These are phyloP conservation scores for Kuraishia molischiana DNA, from an alignment of 805 yeast genomes.

Conservation along the genomic window DNA sequence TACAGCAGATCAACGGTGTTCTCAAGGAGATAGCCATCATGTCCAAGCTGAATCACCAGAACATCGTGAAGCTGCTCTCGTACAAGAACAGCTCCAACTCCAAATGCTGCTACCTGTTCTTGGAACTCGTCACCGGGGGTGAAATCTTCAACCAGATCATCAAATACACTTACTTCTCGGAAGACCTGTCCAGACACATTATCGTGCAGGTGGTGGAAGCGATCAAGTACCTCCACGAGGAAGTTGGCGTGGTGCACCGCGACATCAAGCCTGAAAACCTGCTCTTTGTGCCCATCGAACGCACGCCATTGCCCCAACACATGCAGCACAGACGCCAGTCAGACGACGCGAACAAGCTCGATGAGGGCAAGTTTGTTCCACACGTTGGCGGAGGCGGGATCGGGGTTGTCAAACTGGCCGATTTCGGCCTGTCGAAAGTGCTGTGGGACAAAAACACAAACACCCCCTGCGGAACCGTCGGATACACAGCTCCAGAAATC, in stretches of 20 bases:
- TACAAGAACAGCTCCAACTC: constrained; percentile 37
- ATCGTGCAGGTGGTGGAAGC: constrained; percentile 65
- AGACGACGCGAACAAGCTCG: constrained; percentile 50
- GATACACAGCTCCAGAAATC: constrained; percentile 69
- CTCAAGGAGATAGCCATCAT: constrained; percentile 67
- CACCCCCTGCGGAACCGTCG: constrained; percentile 73
- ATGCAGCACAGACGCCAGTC: constrained; percentile 36
- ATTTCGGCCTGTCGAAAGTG: constrained; percentile 60
- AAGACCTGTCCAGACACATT: constrained; percentile 62
- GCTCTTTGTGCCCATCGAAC: constrained; percentile 47
- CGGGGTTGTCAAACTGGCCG: constrained; percentile 57
- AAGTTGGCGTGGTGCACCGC: constrained; percentile 64
- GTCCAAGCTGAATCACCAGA: constrained; percentile 53
- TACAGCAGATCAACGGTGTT: constrained; percentile 44
- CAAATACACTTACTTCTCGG: constrained; percentile 66
- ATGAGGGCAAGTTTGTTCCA: constrained; percentile 48
- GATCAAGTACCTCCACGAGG: constrained; percentile 61
- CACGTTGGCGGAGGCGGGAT: constrained; percentile 55
- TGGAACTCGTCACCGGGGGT: constrained; percentile 70
- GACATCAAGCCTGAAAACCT: constrained; percentile 80
- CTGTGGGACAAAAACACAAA: constrained; percentile 40
- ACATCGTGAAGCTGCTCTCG: constrained; percentile 46
- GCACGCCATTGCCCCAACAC: constrained; percentile 26
- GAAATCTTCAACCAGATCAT: constrained; percentile 76
- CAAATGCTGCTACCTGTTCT: constrained; percentile 47